phyloP scores from a whole-genome alignment of 768 basidiomycete species.

The Xerocomellus intermedius region DNA sequence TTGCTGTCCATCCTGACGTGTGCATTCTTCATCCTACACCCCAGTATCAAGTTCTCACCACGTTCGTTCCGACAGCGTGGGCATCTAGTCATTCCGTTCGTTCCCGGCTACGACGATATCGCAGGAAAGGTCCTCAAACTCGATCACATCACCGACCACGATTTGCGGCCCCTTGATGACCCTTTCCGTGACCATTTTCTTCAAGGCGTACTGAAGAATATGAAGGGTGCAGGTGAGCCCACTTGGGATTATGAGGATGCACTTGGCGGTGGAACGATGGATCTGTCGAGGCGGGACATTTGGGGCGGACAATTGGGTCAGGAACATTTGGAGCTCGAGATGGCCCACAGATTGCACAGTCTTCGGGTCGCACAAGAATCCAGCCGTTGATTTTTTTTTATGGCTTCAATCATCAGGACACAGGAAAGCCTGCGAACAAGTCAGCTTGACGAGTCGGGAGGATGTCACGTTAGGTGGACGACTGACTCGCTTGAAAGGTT shows the following conservation, averaged over 20 bases:
- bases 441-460: too few relatives aligned
- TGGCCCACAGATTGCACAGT: neutral
- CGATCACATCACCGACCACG: constrained; percentile 32
- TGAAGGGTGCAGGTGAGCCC: constrained; percentile 34
- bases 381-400: neutral
- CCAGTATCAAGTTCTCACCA: neutral
- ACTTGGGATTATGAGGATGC: constrained; percentile 19
- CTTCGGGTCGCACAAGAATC: neutral
- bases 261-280: neutral
- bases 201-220: constrained; percentile 35
- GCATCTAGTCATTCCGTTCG: neutral
- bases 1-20: constrained; percentile 30
- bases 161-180: constrained; percentile 32
- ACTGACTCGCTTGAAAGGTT: too few relatives aligned
- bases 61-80: neutral
- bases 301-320: neutral
- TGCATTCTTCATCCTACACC: neutral
- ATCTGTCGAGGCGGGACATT: neutral
- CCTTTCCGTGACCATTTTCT: constrained; percentile 33
- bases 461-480: too few relatives aligned
- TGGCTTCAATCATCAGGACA: neutral
- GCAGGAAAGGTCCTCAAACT: constrained; percentile 7
- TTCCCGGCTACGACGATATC: neutral
- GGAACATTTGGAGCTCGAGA: neutral
- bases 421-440: too few relatives aligned